A percentile compares a stretch with the other conserved stretches of the same genome.
Conservation (phyloP, 176 grass and related monocot species). For the Phragmites australis region DNA sequence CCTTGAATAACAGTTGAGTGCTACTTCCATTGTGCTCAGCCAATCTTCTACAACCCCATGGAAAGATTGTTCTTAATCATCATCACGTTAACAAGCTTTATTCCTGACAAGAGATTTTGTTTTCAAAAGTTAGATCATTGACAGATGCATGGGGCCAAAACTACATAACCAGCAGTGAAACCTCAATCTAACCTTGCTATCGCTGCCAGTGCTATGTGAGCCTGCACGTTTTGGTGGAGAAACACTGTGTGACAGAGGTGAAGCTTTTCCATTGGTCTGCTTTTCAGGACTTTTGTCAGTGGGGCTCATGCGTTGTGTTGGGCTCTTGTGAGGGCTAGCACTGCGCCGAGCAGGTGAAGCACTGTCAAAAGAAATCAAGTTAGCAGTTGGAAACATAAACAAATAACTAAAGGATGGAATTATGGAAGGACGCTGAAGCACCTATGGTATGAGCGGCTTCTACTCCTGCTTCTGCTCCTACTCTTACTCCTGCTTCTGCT, state of each 20-base stretch:
- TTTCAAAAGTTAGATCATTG: not conserved
- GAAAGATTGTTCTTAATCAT: not conserved
- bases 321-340: constrained; percentile 62
- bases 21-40: constrained; percentile 20
- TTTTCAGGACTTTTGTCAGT: constrained; percentile 32
- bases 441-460: constrained; percentile 54
- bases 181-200: constrained; percentile 37
- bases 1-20: constrained; percentile 46
- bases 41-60: constrained; percentile 18
- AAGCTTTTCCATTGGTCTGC: constrained; percentile 39
- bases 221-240: constrained; percentile 44
- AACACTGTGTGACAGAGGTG: constrained; percentile 43
- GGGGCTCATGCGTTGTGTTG: constrained; percentile 41
- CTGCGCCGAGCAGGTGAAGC: constrained; percentile 58
- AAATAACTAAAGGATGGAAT: not conserved
- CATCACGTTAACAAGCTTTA: constrained; percentile 21
- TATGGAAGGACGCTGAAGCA: constrained; percentile 5
- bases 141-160: not conserved
- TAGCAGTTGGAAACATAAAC: constrained; percentile 9
- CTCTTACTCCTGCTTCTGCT: constrained; percentile 19
- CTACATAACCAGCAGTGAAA: not conserved
- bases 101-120: constrained; percentile 40
- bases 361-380: constrained; percentile 41
- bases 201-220: constrained; percentile 34
- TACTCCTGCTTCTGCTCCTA: constrained; percentile 32